These are phyloP conservation scores for Penicillium polonicum DNA, from an alignment of 2,329 filamentous ascomycete species.

Conservation along the genomic window DNA sequence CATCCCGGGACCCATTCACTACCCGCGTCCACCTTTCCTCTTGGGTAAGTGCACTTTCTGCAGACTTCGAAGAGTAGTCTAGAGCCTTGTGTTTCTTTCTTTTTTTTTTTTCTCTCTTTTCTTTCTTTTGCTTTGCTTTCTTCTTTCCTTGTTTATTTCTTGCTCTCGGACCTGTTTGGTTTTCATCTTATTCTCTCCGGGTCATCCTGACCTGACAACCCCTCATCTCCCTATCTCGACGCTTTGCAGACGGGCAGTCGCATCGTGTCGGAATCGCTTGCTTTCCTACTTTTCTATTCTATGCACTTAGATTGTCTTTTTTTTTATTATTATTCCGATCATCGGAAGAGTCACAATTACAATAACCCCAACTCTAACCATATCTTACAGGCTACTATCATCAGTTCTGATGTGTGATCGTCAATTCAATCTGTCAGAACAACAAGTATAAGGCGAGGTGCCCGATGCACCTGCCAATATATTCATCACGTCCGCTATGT, in stretches of 20 bases:
- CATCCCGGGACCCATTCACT: constrained; percentile 15
- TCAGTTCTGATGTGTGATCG: constrained; percentile 7
- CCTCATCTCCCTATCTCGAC: constrained; percentile 7
- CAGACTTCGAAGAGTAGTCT: neutral
- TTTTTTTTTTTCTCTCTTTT: neutral
- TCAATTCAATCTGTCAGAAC: neutral
- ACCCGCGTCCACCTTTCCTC: constrained; percentile 11
- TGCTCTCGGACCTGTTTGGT: neutral
- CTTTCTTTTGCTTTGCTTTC: neutral
- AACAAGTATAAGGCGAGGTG: constrained; percentile 4
- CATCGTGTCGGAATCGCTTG: neutral
- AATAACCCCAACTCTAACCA: neutral
- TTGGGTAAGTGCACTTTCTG: constrained; percentile 13
- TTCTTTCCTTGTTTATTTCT: neutral
- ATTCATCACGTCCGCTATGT: constrained; percentile 40
- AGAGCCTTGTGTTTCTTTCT: neutral
- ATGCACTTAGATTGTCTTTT: neutral
- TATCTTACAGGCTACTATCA: neutral
- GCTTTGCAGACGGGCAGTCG: constrained; percentile 1
- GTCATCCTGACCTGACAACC: constrained; percentile 1
- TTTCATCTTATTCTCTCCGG: neutral
- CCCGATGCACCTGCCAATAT: constrained; percentile 8
- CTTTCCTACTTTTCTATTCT: neutral
- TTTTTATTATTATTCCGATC: neutral
- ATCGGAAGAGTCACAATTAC: neutral